Percentiles rank a stretch among this genome's conserved stretches.
Conservation (phyloP, 305 asterid species). For the Fraxinus latifolia region DNA sequence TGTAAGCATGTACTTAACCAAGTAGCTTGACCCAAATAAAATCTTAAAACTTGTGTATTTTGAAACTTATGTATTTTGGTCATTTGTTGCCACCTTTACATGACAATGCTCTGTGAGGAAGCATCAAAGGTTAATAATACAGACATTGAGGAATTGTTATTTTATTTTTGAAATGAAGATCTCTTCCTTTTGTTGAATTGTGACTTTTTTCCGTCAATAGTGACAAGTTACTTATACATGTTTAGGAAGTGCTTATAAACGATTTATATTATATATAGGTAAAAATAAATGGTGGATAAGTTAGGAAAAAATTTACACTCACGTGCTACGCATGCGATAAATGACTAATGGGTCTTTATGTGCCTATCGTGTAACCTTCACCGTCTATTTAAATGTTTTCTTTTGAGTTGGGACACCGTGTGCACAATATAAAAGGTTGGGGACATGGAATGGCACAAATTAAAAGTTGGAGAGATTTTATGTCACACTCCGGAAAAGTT, state of each 20-base stretch:
- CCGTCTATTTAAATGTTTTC: neutral
- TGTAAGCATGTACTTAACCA: no score
- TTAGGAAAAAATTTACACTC: no score
- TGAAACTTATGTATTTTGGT: neutral
- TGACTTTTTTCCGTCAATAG: no score
- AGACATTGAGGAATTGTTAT: neutral
- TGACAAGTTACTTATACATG: no score
- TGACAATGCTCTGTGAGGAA: neutral
- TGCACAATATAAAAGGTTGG: neutral
- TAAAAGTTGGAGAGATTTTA: neutral
- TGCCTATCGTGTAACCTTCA: no score
- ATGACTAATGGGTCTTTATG: no score
- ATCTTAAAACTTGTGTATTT: neutral
- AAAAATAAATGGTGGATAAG: no score
- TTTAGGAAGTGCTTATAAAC: no score
- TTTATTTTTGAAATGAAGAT: neutral
- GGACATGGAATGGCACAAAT: neutral
- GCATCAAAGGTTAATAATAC: neutral
- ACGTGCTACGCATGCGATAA: no score
- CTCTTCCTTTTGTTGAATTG: no score
- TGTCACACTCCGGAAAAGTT: neutral
- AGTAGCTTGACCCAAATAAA: neutral
- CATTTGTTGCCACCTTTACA: neutral
- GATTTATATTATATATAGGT: no score
- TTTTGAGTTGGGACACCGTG: neutral